Evolutionary conservation across 176 grass and related monocot genomes (phyloP).

Genomic region (Oryza punctata): DNA sequence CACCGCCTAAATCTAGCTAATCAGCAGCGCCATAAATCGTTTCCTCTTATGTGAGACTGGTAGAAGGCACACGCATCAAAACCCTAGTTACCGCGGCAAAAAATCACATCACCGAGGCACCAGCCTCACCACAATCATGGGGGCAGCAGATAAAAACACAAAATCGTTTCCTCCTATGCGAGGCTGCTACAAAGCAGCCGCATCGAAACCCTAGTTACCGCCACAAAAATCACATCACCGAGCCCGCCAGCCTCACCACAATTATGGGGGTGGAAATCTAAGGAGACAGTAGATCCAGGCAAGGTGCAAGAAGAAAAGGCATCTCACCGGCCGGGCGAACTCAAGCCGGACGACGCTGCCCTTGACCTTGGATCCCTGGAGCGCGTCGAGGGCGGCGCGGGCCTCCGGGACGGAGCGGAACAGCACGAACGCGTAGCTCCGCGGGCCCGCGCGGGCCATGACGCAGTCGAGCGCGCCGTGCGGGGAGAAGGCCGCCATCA

Average conservation of each 20-base stretch:
- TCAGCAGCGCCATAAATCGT: background rate
- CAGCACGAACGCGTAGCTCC: slow-evolving; percentile 83
- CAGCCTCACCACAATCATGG: background rate
- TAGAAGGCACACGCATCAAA: background rate
- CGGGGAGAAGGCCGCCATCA: slow-evolving; percentile 49
- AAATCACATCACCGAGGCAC: background rate
- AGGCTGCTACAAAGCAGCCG: background rate
- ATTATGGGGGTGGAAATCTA: background rate
- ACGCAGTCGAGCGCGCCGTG: slow-evolving; percentile 76
- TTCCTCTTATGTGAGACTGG: background rate
- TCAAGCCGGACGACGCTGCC: slow-evolving; percentile 57
- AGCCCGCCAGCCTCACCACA: background rate
- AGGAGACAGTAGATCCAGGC: slow-evolving; percentile 1
- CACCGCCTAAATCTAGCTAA: background rate
- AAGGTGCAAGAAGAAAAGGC: background rate
- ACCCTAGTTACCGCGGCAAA: background rate
- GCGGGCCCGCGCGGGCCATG: slow-evolving; percentile 48
- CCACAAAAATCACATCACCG: background rate
- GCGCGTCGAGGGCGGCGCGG: slow-evolving; percentile 55
- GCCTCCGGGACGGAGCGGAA: slow-evolving; percentile 58
- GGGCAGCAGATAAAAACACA: no score
- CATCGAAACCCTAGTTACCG: slow-evolving; percentile 15
- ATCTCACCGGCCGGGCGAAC: slow-evolving; percentile 73
- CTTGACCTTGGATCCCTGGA: slow-evolving; percentile 55
- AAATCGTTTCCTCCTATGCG: background rate